These are phyloP conservation scores for Alloteropsis semialata DNA, from an alignment of 176 grass and related monocot species.

Conservation along the genomic window DNA sequence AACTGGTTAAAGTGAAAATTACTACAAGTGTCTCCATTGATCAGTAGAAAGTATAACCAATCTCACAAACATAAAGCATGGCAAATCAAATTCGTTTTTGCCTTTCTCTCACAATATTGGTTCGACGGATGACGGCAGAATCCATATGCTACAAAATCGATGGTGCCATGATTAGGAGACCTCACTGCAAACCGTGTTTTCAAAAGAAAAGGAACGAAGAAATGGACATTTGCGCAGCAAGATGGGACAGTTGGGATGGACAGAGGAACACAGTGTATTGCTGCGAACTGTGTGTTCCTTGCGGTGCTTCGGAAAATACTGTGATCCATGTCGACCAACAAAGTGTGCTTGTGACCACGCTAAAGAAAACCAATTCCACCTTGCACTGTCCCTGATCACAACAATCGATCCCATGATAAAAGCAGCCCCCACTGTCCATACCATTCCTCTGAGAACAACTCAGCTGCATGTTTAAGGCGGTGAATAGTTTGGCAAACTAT, in stretches of 20 bases:
- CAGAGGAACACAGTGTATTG: not conserved
- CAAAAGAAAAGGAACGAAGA: too few relatives aligned
- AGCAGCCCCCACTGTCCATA: not conserved
- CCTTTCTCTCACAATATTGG: not conserved
- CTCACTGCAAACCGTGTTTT: not conserved
- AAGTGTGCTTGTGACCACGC: not conserved
- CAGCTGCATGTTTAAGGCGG: too few relatives aligned
- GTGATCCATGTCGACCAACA: not conserved
- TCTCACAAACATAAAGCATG: not conserved
- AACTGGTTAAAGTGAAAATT: not conserved
- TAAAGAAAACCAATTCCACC: not conserved
- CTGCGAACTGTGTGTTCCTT: not conserved
- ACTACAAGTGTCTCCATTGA: not conserved
- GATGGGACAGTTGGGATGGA: not conserved
- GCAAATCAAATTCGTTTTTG: not conserved
- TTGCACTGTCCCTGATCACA: too few relatives aligned
- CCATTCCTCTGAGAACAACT: not conserved
- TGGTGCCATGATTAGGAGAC: not conserved
- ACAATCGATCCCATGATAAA: not conserved
- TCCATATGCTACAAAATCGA: not conserved
- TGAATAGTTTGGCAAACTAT: not conserved
- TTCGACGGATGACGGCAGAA: not conserved
- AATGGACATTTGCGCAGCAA: not conserved
- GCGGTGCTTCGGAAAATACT: not conserved
- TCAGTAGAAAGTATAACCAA: not conserved